Base-by-base conservation (phyloP, 257 asterid species). In the Solanum appendiculatum region DNA sequence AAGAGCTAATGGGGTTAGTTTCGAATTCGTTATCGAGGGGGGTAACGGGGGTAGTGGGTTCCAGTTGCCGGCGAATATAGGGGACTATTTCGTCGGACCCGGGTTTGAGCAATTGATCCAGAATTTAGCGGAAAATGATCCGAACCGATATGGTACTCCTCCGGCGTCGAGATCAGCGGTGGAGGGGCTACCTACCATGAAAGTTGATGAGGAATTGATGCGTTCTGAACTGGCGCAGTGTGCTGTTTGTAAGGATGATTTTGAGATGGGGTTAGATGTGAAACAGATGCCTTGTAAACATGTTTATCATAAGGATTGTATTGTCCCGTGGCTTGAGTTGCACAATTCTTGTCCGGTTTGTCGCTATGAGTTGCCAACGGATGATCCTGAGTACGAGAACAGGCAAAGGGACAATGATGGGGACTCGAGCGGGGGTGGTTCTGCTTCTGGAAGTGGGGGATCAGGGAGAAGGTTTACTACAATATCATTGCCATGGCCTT, bases 241-340 rank as follows among this genome's bases (percentile, higher is more conserved):
- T 54, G 98, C 98, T 1, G 98, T 95, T 40, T 95, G 98, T 87
- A 95, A 93, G 89, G 98, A 95, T 86, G 95, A 91, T 83, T 94
- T 95, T 85, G 95, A 93, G 90, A 3, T 89, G 89, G 94, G 93
- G 33, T 87, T 86, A 42, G 85, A 48, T 81, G 98, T 92, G 46
- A 95, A 93, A 89, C 94, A 93, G 94, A 93, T 95, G 94, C 98
- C 98, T 6, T 95, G 98, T 88, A 94, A 93, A 87, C 98, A 95
- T 88, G 93, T 89, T 23, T 95, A 94, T 89, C 98, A 95, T 33
- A 85, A 89, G 12, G 97, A 94, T 7, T 95, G 98, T 86, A 94
- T 95, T 68, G 36, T 93, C 14, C 98, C 97, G 1, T 95, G 98
- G 98, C 91, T 95, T 78, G 95, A 94, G 91, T 54, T 94, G 94